Conservation (phyloP, 768 basidiomycete genomes). For the Rhodotorula paludigena region DNA sequence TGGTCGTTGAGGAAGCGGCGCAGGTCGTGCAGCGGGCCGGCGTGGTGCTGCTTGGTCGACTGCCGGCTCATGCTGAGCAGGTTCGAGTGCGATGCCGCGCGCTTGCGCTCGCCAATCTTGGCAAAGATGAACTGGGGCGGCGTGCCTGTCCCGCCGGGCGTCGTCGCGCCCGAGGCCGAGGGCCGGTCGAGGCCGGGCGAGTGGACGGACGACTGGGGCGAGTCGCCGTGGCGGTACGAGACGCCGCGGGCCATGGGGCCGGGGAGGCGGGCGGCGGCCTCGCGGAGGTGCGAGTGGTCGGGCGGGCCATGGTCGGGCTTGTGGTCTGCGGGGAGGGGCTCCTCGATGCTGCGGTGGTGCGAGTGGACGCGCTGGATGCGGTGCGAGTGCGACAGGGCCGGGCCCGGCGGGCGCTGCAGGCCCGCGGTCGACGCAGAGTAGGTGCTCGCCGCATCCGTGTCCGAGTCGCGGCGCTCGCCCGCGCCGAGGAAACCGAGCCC, state of each 20-base stretch:
- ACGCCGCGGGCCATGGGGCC: constrained; percentile 5
- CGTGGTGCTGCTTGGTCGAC: constrained; percentile 49
- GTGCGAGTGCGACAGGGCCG: constrained; percentile 8
- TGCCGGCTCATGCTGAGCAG: constrained; percentile 46
- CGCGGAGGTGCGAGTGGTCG: constrained; percentile 24
- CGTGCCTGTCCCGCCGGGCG: constrained; percentile 37
- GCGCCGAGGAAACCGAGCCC: constrained; percentile 20
- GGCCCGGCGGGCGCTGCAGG: background rate
- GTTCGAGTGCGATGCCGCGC: constrained; percentile 32
- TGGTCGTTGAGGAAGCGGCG: constrained; percentile 93
- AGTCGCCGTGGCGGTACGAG: background rate
- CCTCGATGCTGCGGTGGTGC: constrained; percentile 36
- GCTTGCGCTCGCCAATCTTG: constrained; percentile 36
- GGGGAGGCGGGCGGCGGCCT: constrained; percentile 25
- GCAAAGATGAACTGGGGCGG: constrained; percentile 44
- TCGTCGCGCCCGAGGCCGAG: constrained; percentile 12
- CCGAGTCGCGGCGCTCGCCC: background rate
- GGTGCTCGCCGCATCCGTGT: background rate
- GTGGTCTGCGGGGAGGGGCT: constrained; percentile 1
- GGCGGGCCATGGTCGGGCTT: constrained; percentile 26
- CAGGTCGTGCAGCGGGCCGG: constrained; percentile 81
- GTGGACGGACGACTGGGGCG: background rate
- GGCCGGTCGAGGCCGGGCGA: background rate
- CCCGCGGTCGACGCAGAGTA: background rate
- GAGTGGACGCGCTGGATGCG: constrained; percentile 34